Percentiles rank a stretch among this genome's conserved stretches.
Evolutionary conservation across 305 asterid species (phyloP).

Genomic region (Fraxinus latifolia): DNA sequence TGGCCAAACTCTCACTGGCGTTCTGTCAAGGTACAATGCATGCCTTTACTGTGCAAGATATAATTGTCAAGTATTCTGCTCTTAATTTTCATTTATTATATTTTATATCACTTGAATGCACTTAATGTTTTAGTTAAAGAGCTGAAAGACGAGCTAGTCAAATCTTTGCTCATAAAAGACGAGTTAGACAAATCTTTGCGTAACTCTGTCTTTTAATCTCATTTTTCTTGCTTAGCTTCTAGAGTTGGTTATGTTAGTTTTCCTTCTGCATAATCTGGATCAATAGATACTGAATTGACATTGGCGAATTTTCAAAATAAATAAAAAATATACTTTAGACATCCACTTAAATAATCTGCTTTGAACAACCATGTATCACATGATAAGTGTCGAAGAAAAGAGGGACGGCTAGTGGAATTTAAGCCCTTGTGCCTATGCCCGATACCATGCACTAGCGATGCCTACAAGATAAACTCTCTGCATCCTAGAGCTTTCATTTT

Average conservation of each 20-base stretch:
- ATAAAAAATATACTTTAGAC: not conserved
- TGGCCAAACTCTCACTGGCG: slow-evolving; percentile 75
- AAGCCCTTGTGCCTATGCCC: not conserved
- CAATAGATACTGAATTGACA: not conserved
- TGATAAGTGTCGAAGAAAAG: not conserved
- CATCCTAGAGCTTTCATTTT: not conserved
- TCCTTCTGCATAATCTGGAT: not conserved
- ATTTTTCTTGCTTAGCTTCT: not conserved
- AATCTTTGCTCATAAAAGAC: not conserved
- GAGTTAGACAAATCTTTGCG: not conserved
- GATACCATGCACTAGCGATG: not conserved
- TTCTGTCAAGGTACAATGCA: slow-evolving; percentile 51
- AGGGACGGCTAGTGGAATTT: not conserved
- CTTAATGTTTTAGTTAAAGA: not conserved
- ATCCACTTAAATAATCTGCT: not conserved
- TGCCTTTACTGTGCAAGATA: slow-evolving; percentile 11
- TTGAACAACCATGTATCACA: not conserved
- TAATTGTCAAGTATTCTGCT: not conserved
- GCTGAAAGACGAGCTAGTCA: not conserved
- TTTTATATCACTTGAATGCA: not conserved
- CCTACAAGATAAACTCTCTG: not conserved
- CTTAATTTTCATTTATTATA: not conserved
- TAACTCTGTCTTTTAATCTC: not conserved
- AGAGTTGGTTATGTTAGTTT: not conserved
- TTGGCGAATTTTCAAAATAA: not conserved